These are phyloP conservation scores for Fusarium praegraminearum DNA, from an alignment of 2,329 filamentous ascomycete genomes.

Conservation along the genomic window DNA sequence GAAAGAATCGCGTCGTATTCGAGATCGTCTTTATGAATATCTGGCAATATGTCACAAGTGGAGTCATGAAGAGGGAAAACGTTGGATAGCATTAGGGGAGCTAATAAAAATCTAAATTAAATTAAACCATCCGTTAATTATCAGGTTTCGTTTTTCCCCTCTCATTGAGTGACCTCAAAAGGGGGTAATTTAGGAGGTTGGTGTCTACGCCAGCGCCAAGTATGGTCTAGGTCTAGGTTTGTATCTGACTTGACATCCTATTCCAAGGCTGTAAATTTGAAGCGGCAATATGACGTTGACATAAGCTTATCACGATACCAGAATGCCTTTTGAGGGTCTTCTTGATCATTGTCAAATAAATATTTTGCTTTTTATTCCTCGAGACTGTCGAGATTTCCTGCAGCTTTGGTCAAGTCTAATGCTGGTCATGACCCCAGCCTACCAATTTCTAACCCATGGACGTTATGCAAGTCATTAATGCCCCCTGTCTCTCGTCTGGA, in stretches of 20 bases:
- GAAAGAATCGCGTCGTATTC: slow-evolving; percentile 13
- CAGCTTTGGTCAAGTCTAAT: neutral
- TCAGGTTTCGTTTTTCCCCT: slow-evolving; percentile 26
- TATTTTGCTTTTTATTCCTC: neutral
- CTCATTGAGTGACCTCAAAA: slow-evolving; percentile 20
- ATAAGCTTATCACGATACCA: slow-evolving; percentile 3
- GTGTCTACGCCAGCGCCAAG: slow-evolving; percentile 23
- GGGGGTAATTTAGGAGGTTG: slow-evolving; percentile 34
- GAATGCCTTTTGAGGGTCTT: neutral
- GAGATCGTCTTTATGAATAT: slow-evolving; percentile 13
- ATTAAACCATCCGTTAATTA: slow-evolving; percentile 11
- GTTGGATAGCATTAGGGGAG: slow-evolving; percentile 16
- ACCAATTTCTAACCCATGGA: slow-evolving; percentile 1
- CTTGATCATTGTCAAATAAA: neutral
- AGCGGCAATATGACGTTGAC: slow-evolving; percentile 19
- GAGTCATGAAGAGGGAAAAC: slow-evolving; percentile 14
- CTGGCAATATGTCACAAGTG: slow-evolving; percentile 16
- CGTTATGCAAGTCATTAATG: slow-evolving; percentile 10
- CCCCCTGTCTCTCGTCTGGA: neutral
- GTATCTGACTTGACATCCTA: neutral
- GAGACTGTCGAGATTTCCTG: neutral
- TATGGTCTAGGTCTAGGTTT: slow-evolving; percentile 5
- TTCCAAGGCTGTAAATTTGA: slow-evolving; percentile 13
- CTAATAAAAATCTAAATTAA: slow-evolving; percentile 21
- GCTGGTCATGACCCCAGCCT: slow-evolving; percentile 5